These are phyloP conservation scores for Podaxis sp. DNA, from an alignment of 768 basidiomycete genomes.

Conservation along the genomic window DNA sequence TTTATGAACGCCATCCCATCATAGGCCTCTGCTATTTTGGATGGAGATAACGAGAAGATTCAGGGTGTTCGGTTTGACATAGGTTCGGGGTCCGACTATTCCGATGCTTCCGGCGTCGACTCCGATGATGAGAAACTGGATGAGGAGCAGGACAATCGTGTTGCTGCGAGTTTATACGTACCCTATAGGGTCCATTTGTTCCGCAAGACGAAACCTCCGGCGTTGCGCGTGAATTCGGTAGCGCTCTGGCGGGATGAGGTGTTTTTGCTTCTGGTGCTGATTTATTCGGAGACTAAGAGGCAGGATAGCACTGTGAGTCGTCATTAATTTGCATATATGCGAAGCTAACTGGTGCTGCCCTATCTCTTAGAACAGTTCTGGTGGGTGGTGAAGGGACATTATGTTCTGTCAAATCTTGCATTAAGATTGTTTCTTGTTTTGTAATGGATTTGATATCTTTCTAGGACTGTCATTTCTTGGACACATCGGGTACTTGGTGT, in stretches of 20 bases:
- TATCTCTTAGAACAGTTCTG: constrained; percentile 5
- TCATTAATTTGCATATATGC: constrained; percentile 12
- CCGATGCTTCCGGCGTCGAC: not conserved
- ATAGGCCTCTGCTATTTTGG: constrained; percentile 20
- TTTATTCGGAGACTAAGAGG: constrained; percentile 39
- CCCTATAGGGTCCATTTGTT: constrained; percentile 52
- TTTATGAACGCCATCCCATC: not conserved
- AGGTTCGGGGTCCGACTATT: not conserved
- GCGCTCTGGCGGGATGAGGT: constrained; percentile 43
- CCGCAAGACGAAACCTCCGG: constrained; percentile 39
- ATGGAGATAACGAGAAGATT: constrained; percentile 14
- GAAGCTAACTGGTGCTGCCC: too few species aligned
- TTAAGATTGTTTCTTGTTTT: not conserved
- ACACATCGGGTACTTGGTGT: not conserved
- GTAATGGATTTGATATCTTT: not conserved
- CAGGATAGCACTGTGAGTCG: constrained; percentile 37
- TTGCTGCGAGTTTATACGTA: constrained; percentile 41
- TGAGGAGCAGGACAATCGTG: constrained; percentile 23
- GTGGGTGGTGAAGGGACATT: constrained; percentile 8
- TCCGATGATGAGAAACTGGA: constrained; percentile 5
- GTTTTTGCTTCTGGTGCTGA: constrained; percentile 37
- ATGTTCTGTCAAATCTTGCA: not conserved
- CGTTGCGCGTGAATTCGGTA: constrained; percentile 37
- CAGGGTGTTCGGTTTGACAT: not conserved
- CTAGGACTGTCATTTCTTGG: not conserved